Conservation (phyloP, 768 basidiomycete genomes). For the Leccinum pellstonianum region DNA sequence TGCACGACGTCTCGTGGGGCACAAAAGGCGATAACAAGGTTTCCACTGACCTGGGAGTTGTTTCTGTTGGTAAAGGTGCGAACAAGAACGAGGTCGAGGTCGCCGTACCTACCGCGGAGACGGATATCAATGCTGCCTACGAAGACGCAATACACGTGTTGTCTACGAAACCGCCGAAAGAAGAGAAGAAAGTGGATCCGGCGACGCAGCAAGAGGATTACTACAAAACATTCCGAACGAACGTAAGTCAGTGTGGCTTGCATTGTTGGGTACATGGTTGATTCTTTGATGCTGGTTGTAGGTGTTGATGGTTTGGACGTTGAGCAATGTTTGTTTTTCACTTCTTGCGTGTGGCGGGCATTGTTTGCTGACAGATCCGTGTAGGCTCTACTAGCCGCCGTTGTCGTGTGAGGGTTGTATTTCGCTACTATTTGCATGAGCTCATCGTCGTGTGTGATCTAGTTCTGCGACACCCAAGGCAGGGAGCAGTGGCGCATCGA, state of each 20-base stretch:
- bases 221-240: slow-evolving; percentile 87
- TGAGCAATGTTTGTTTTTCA: slow-evolving; percentile 67
- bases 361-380: slow-evolving; percentile 12
- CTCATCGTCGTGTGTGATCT: slow-evolving; percentile 1
- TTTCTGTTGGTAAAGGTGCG: slow-evolving; percentile 52
- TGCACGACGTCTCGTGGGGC: slow-evolving; percentile 93
- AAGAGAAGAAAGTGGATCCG: slow-evolving; percentile 58
- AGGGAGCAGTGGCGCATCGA: slow-evolving; percentile 43
- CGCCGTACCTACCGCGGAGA: slow-evolving; percentile 79
- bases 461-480: slow-evolving; percentile 49
- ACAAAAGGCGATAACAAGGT: slow-evolving; percentile 94
- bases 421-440: neutral
- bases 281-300: slow-evolving; percentile 22
- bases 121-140: slow-evolving; percentile 86
- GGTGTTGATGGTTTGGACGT: slow-evolving; percentile 85
- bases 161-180: slow-evolving; percentile 73
- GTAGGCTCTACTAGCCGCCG: slow-evolving; percentile 70
- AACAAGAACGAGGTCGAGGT: slow-evolving; percentile 86
- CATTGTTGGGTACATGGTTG: slow-evolving; percentile 7
- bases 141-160: slow-evolving; percentile 88
- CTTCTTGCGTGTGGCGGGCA: neutral
- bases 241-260: slow-evolving; percentile 40
- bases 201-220: slow-evolving; percentile 78
- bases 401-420: slow-evolving; percentile 59
- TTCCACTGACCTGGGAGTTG: slow-evolving; percentile 80